These are phyloP conservation scores for Pleurotus ostreatus DNA, from an alignment of 768 basidiomycete species.

Conservation along the genomic window DNA sequence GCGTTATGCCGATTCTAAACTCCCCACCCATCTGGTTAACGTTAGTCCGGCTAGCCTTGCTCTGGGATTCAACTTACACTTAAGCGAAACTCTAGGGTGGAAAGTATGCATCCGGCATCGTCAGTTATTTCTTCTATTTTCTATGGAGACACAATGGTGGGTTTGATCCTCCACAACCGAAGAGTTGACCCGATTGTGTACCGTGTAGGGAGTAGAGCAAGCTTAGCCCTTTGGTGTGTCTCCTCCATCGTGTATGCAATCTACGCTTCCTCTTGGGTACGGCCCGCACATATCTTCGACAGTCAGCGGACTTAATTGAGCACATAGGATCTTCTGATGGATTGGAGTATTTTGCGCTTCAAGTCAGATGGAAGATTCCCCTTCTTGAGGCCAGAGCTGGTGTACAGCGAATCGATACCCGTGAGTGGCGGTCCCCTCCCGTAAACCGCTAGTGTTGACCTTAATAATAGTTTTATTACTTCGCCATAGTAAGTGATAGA, in stretches of 20 bases:
- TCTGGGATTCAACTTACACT: background rate
- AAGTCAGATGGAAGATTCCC: slow-evolving; percentile 49
- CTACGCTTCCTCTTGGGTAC: slow-evolving; percentile 80
- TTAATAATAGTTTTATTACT: slow-evolving; percentile 60
- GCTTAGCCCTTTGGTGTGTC: slow-evolving; percentile 69
- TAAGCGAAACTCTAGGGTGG: slow-evolving; percentile 56
- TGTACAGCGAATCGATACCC: slow-evolving; percentile 61
- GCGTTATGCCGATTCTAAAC: slow-evolving; percentile 77
- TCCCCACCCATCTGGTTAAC: slow-evolving; percentile 82
- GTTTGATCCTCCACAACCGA: slow-evolving; percentile 1
- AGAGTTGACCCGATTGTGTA: background rate
- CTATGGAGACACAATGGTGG: slow-evolving; percentile 71
- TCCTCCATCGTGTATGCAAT: slow-evolving; percentile 56
- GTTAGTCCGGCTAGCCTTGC: slow-evolving; percentile 31
- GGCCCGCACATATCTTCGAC: slow-evolving; percentile 15
- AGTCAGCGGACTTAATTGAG: background rate
- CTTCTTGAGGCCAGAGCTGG: slow-evolving; percentile 69
- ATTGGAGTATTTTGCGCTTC: slow-evolving; percentile 74
- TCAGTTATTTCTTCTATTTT: slow-evolving; percentile 65
- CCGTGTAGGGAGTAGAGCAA: slow-evolving; percentile 26
- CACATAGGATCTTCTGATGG: slow-evolving; percentile 76
- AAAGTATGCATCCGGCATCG: slow-evolving; percentile 71
- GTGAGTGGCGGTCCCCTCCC: slow-evolving; percentile 31
- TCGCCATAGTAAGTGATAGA: slow-evolving; percentile 57
- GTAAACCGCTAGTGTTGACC: background rate